Evolutionary conservation across 306 rosid genomes (phyloP), one percentile per base, ranked within the genome.

Genomic region (Rosa rugosa): DNA sequence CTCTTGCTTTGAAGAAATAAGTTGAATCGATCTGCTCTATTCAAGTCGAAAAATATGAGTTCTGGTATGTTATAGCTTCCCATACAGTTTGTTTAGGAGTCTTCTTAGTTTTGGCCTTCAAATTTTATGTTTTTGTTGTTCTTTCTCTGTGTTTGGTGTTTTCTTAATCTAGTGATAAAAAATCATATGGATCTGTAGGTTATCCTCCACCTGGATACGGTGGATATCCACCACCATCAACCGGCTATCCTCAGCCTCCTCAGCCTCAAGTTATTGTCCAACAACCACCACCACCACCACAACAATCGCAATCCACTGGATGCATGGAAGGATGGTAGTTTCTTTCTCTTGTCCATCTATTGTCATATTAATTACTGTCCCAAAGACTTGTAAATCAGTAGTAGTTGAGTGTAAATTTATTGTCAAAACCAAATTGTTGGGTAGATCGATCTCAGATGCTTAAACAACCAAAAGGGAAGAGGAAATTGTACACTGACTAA

Each of bases 321-420:
- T 59, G 54, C 68, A 14, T 57, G 10, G 23, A 74, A 74, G 78
- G 56, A 74, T 75, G 78, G 78, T 57, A 59, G 11, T 51, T 27
- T 36, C 11, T 36, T 5, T 50, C 23, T 50, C 18, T 14, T 31
- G 13, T 11, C 2, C 5, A 23, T 31, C 0, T n/a, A 2, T 50
- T 50, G 18, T 4, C 12, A 25, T 23, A 9, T 22, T 22, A 59
- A 23, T 59, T 50, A 51, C n/a, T 16, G n/a, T 51, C n/a, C 22
- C 57, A 0, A 51, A 5, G 1, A 16, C 56, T 16, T 50, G n/a
- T 50, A 49, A 49, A 49, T 49, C 56, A 50, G 56, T 50, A 16
- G 8, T 16, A 16, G 20, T 50, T 1, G n/a, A 1, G 20, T 50
- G 8, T 50, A 4, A 12, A 16, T 50, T 16, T 50, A 50, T 50